Base-by-base conservation (phyloP, 768 basidiomycete genomes). In the Pleurotus ostreatus region DNA sequence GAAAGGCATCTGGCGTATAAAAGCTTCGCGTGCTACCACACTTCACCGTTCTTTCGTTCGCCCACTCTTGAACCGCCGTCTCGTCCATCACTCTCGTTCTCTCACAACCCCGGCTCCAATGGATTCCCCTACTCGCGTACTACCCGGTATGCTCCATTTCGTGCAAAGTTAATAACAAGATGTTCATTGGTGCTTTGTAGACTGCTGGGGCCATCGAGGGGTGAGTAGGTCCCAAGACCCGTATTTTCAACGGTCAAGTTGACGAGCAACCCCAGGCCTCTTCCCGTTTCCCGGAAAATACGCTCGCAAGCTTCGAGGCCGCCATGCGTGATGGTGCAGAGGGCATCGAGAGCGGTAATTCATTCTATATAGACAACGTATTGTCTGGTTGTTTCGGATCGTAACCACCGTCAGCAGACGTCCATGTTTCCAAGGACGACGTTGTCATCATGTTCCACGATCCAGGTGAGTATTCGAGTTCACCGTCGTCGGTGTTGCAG, bases 371-470 rank as follows among this genome's bases (percentile, higher is more conserved):
- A 61, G 67, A 56, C 63, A 45, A 65, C 68, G 63, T 67, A 70
- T 69, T 64, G 63, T 61, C 55, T 54, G 63, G 64, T 68, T 73
- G 58, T 60, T 61, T 63, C 60, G 59, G 51, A 71, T 71, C 77
- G 73, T 85, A 77, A 86, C 82, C 69, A 67, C 63, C 65, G 64
- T 74, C 73, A 69, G 63, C 82, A 96, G 95, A 97, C 83, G 93
- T 98, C 65, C 95, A 98, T 71, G 88, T 96, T 64, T 92, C 95
- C 37, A 73, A 75, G 61, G 96, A 99, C 70, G 80, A 84, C 65
- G 83, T 91, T 40, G 88, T 98, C 34, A 71, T 98, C 47, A 92
- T 98, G 91, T 98, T 96, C 74, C 96, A 99, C 71, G 96, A 98
- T 70, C 90, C 93, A 13, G 82, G 86, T 89, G 62, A 62, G 77